Base-by-base conservation (phyloP, 768 basidiomycete species). In the Mycena amicta region DNA sequence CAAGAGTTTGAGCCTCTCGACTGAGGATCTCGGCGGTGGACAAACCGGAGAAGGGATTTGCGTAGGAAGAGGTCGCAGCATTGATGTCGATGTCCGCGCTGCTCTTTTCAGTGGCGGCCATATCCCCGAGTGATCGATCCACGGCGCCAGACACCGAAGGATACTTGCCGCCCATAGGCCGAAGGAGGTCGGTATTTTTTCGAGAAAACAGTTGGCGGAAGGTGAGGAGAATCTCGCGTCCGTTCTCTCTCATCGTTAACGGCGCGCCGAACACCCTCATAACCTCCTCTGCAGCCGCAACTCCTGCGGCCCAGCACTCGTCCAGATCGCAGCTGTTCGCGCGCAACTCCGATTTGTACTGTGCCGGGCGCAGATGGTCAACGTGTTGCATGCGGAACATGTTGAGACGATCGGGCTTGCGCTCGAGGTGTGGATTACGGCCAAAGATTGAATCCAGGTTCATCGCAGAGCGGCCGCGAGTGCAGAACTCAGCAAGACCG, bases 121-220 rank as follows among this genome's bases (percentile, higher is more conserved):
- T 37, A 25, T 60, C 46, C 1, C 20, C 26, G 26, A 57, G 18
- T 3, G 62, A 63, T 13, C 62, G 43, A 18, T 63, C 62, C 2
- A 53, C 62, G 18, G 55, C 54, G 26, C 49, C 43, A 0, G 61
- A 59, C 1, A 62, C 20, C 2, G 56, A 52, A 1, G 57, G 61
- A 37, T 59, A 63, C 29, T 56, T 56, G 1, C 57, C 57, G 1
- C 62, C 62, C 1, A 45, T 45, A 0, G 61, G 61, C 1, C 61
- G 61, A 52, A 63, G 54, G 8, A 63, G 29, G 28, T 63, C 57
- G 8, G 28, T 16, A 1, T 39, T 57, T 4, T 23, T 16, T 4
- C 18, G 53, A 1, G 3, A 1, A 22, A 59, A 63, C 1, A 20
- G 31, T 2, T 39, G 33, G 6, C 20, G 23, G n/a, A 55, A 59